phyloP scores from a whole-genome alignment of 2,329 filamentous ascomycete genomes.

The Trichoderma simmonsii region DNA sequence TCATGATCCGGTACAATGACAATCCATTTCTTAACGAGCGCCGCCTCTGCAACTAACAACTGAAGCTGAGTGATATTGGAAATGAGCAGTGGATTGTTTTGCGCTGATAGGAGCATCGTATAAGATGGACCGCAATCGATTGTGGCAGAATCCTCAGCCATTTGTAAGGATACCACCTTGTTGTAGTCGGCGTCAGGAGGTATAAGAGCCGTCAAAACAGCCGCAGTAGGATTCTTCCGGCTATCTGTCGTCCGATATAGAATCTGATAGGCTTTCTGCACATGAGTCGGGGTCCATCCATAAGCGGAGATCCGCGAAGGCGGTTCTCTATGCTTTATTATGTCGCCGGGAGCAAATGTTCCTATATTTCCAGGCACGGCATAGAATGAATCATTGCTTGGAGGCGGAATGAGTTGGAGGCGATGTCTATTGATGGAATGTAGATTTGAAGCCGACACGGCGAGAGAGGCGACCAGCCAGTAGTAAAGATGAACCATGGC shows the following conservation, averaged over 20 bases:
- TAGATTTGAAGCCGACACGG: not conserved
- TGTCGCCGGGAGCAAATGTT: slow-evolving; percentile 11
- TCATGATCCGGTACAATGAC: slow-evolving; percentile 49
- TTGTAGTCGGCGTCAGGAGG: slow-evolving; percentile 30
- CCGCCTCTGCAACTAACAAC: slow-evolving; percentile 25
- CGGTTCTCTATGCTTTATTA: slow-evolving; percentile 18
- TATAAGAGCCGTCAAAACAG: slow-evolving; percentile 39
- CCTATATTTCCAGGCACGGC: slow-evolving; percentile 15
- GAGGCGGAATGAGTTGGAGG: not conserved
- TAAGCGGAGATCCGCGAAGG: slow-evolving; percentile 19
- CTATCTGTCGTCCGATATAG: slow-evolving; percentile 40
- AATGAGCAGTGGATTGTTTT: slow-evolving; percentile 34
- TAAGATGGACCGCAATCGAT: slow-evolving; percentile 34
- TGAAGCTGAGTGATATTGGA: slow-evolving; percentile 28
- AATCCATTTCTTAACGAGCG: slow-evolving; percentile 44
- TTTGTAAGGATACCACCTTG: slow-evolving; percentile 41
- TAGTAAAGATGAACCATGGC: not conserved
- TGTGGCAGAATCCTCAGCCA: slow-evolving; percentile 39
- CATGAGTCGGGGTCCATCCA: slow-evolving; percentile 20
- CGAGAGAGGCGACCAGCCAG: not conserved
- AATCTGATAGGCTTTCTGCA: slow-evolving; percentile 31
- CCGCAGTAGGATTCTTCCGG: slow-evolving; percentile 32
- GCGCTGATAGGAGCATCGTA: slow-evolving; percentile 22
- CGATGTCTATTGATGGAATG: not conserved
- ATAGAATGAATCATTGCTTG: slow-evolving; percentile 23